phyloP scores from a whole-genome alignment of 2,329 filamentous ascomycete genomes.

The Colletotrichum abscissum region DNA sequence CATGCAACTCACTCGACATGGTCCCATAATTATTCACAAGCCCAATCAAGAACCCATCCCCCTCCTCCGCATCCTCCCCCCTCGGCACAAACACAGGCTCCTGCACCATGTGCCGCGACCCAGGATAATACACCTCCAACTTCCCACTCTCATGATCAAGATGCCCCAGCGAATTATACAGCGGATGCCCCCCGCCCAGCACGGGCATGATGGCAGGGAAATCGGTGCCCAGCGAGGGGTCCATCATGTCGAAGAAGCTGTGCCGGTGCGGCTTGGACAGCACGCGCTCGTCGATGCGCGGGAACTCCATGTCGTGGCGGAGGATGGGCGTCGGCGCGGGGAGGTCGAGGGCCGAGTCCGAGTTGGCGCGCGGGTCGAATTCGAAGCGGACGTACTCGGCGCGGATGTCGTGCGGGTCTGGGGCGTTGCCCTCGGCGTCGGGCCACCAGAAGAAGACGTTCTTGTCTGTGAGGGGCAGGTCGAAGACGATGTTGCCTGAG shows the following conservation, averaged over 20 bases:
- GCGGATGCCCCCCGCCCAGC: constrained; percentile 27
- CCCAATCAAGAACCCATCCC: constrained; percentile 52
- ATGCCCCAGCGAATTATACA: constrained; percentile 49
- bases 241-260: constrained; percentile 32
- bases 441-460: constrained; percentile 58
- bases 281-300: constrained; percentile 28
- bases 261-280: constrained; percentile 5
- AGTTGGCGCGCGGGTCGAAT: constrained; percentile 17
- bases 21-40: constrained; percentile 39
- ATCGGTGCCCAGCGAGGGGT: constrained; percentile 23
- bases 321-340: constrained; percentile 16
- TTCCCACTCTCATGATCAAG: constrained; percentile 41
- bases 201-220: constrained; percentile 35
- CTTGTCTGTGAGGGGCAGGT: constrained; percentile 48
- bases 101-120: constrained; percentile 49
- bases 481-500: constrained; percentile 45
- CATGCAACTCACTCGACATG: constrained; percentile 30
- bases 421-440: constrained; percentile 47
- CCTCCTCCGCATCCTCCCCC: constrained; percentile 45
- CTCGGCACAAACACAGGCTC: constrained; percentile 56
- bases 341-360: constrained; percentile 14
- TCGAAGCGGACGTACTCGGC: constrained; percentile 37
- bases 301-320: constrained; percentile 26
- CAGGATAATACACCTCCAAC: constrained; percentile 46
- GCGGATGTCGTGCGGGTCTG: constrained; percentile 42